Conservation (phyloP, 139 green algal species). For the Chlorella sp. region DNA sequence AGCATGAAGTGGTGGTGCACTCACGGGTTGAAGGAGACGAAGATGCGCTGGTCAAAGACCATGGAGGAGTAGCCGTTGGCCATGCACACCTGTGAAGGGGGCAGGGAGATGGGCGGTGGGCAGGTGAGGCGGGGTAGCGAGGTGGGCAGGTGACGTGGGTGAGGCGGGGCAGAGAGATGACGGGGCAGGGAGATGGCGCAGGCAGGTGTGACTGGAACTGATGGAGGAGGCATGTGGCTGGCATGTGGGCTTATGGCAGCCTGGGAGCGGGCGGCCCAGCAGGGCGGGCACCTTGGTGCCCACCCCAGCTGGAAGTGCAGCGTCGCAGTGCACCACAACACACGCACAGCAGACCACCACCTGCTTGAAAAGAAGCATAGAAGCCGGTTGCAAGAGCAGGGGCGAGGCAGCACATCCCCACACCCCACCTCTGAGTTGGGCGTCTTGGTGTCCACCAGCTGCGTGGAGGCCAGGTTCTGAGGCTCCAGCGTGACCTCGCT, state of each 20-base stretch:
- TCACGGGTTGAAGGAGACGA: constrained; percentile 98
- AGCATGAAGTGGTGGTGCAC: background rate
- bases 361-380: no score
- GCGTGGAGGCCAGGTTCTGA: constrained; percentile 90
- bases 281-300: no score
- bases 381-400: no score
- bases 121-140: background rate
- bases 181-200: no score
- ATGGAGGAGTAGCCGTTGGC: constrained; percentile 98
- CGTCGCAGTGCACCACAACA: no score
- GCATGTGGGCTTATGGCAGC: no score
- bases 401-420: background rate
- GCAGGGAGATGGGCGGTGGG: background rate
- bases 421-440: constrained; percentile 82
- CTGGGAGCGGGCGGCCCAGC: no score
- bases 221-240: no score
- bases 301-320: no score
- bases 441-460: constrained; percentile 96
- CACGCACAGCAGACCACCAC: no score
- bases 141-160: background rate
- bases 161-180: no score
- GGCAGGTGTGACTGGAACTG: no score
- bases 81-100: constrained; percentile 77
- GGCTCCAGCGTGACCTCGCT: constrained; percentile 81
- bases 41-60: constrained; percentile 98